Conservation (phyloP, 2,329 filamentous ascomycete genomes). For the Tolypocladium tropicale region DNA sequence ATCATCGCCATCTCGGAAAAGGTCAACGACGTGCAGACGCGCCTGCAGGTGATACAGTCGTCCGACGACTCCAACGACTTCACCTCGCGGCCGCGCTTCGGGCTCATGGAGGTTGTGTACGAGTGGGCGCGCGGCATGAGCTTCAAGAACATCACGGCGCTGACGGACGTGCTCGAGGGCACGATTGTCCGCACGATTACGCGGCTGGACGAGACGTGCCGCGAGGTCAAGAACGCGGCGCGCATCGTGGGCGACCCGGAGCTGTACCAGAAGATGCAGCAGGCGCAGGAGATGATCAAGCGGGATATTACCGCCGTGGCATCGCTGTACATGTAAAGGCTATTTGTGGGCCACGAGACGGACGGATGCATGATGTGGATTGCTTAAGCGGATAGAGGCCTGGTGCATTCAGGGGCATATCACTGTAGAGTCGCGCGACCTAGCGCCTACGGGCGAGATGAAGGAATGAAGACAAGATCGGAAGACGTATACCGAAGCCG, state of each 20-base stretch:
- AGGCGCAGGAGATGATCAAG: slow-evolving; percentile 96
- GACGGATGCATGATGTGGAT: not conserved
- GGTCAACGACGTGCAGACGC: slow-evolving; percentile 80
- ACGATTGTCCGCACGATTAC: slow-evolving; percentile 96
- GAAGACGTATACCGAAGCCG: not conserved
- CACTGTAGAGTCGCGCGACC: not conserved
- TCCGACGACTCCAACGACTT: slow-evolving; percentile 91
- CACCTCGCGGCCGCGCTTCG: slow-evolving; percentile 76
- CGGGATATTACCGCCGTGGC: slow-evolving; percentile 87
- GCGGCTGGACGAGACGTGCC: slow-evolving; percentile 85
- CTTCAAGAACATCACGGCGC: slow-evolving; percentile 92
- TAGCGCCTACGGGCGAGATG: not conserved
- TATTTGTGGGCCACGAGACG: not conserved
- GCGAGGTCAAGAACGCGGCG: slow-evolving; percentile 95
- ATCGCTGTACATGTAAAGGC: slow-evolving; percentile 67
- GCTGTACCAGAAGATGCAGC: slow-evolving; percentile 93
- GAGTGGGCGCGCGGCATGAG: slow-evolving; percentile 98
- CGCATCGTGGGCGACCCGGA: slow-evolving; percentile 90
- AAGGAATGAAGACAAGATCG: not conserved
- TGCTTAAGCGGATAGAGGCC: not conserved
- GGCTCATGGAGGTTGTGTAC: slow-evolving; percentile 93
- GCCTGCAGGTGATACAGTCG: slow-evolving; percentile 85
- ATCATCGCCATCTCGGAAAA: slow-evolving; percentile 89
- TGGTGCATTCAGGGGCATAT: not conserved
- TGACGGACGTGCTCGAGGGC: slow-evolving; percentile 94